A percentile compares a stretch with the other conserved stretches of the same genome.
phyloP scores from a whole-genome alignment of 495 filamentous ascomycete genomes.

The Penicillium pancosmium region DNA sequence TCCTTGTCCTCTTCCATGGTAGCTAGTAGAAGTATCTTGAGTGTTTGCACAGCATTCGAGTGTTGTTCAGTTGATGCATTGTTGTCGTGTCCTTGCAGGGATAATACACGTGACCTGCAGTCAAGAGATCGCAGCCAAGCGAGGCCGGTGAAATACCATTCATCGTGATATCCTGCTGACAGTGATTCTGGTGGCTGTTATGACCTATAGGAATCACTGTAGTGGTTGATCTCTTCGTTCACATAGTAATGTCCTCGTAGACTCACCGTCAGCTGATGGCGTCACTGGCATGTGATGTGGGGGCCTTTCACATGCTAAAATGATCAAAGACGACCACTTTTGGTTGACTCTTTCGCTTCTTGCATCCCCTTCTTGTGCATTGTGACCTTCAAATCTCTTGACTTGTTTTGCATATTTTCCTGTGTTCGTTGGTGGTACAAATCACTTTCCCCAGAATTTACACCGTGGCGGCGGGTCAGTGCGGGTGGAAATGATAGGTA shows the following conservation, averaged over 20 bases:
- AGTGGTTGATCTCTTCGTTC: too few relatives aligned
- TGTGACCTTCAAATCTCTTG: background rate
- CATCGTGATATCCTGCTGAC: too few relatives aligned
- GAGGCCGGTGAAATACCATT: too few relatives aligned
- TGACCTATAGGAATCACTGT: too few relatives aligned
- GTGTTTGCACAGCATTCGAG: too few relatives aligned
- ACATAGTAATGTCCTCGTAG: too few relatives aligned
- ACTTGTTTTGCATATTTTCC: background rate
- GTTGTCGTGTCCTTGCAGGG: too few relatives aligned
- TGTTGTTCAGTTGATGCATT: too few relatives aligned
- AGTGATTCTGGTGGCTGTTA: too few relatives aligned
- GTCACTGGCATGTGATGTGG: constrained; percentile 38
- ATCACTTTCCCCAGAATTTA: background rate
- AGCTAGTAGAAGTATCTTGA: too few relatives aligned
- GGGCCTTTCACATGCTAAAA: constrained; percentile 38
- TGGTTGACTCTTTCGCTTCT: background rate
- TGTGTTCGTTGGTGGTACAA: background rate
- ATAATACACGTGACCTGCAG: too few relatives aligned
- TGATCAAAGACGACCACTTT: background rate
- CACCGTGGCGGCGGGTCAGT: background rate
- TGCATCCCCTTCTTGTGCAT: constrained; percentile 5
- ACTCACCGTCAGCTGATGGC: constrained; percentile 17
- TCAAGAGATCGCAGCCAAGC: too few relatives aligned
- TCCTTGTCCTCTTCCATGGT: background rate
- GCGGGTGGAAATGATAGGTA: constrained; percentile 42